phyloP scores from a whole-genome alignment of 202 grass and related monocot genomes.

The Bolboschoenoplectus hybrid region DNA sequence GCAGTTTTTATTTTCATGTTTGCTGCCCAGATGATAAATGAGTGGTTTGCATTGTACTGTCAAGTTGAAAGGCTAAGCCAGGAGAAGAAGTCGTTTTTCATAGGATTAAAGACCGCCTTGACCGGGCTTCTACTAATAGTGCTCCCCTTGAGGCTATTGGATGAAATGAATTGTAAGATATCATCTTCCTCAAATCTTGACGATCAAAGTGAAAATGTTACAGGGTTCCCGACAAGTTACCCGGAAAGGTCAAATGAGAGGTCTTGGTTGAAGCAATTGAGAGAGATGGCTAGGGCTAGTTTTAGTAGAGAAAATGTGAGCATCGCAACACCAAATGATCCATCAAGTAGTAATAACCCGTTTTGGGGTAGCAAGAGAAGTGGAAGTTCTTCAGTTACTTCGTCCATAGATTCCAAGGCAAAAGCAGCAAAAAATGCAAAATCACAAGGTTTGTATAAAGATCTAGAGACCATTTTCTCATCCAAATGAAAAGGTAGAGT shows the following conservation, averaged over 20 bases:
- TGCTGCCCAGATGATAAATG: constrained; percentile 65
- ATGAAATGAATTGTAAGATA: constrained; percentile 37
- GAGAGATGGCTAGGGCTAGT: constrained; percentile 86
- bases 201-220: constrained; percentile 33
- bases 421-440: constrained; percentile 54
- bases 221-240: not conserved
- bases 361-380: constrained; percentile 46
- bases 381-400: constrained; percentile 53
- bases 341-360: constrained; percentile 51
- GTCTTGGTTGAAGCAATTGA: constrained; percentile 78
- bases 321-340: constrained; percentile 28
- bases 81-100: constrained; percentile 52
- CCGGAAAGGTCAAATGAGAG: constrained; percentile 48
- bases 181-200: constrained; percentile 34
- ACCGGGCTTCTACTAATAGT: constrained; percentile 58
- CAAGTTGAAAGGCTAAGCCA: constrained; percentile 59
- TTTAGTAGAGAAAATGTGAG: constrained; percentile 59
- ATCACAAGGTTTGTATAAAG: constrained; percentile 63
- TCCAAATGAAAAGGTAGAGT: constrained; percentile 46
- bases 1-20: constrained; percentile 52
- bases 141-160: constrained; percentile 49
- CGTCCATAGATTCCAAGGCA: constrained; percentile 54
- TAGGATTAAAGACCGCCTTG: constrained; percentile 58
- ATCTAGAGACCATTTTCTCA: constrained; percentile 88
- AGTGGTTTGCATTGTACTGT: constrained; percentile 70